Base-by-base conservation (phyloP, 2,329 filamentous ascomycete species). In the Talaromyces funiculosus region DNA sequence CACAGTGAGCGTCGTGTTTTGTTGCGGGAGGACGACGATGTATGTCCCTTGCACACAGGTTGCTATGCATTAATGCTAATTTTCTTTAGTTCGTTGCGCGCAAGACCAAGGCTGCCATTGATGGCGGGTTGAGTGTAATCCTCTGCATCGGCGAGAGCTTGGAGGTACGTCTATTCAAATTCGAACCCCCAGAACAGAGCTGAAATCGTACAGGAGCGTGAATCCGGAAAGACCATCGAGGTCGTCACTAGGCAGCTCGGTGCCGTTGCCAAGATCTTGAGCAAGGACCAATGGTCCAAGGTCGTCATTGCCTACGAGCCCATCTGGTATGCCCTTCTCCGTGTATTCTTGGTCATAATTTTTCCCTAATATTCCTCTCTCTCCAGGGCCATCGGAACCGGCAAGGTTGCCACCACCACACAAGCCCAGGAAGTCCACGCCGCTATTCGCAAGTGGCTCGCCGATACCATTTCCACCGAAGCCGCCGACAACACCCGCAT, bases 231-330 rank as follows among this genome's bases (percentile, higher is more conserved):
- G 82, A 97, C 93, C 66, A 88, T 95, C 72, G 86, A 90, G 16
- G 75, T 79, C 38, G 77, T 79, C 53, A 94, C 89, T 69, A 81
- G 80, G 67, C 94, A 99, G 83, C 85, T 99, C 70, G 84, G 86
- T 65, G 92, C 92, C 66, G 90, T 93, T 66, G 85, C 85, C 60
- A 87, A 92, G 76, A 78, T 81, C 70, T 73, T 81, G 64, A 73
- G 68, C 67, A 82, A 89, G 81, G 81, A 85, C 70, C 90, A 96
- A 81, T 99, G 94, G 94, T 85, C 82, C 72, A 94, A 94, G 82
- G 85, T 99, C 66, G 94, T 99, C 75, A 85, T 99, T 72, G 94
- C 94, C 72, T 99, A 99, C 80, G 94, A 99, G 85, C 94, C 94
- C 72, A 95, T 99, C 83, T 99, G 94, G 93, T 92, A 86, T 75